Evolutionary conservation across 2,329 filamentous ascomycete genomes (phyloP).

Genomic region (Fusarium chaquense): DNA sequence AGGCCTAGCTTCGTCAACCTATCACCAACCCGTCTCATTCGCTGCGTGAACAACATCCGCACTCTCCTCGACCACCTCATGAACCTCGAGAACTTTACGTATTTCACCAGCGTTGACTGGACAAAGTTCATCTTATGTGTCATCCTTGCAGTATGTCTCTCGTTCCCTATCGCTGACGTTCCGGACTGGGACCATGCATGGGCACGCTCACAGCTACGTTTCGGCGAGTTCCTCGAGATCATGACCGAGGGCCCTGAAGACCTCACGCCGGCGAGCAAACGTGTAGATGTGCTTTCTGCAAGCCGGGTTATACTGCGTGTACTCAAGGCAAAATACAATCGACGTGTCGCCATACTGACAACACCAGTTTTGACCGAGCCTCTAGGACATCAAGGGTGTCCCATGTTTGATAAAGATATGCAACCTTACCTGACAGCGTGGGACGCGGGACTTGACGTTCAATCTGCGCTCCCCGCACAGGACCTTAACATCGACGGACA

Average conservation of each 20-base stretch:
- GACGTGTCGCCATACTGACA: constrained; percentile 52
- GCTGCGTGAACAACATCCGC: constrained; percentile 46
- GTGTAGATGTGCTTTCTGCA: constrained; percentile 59
- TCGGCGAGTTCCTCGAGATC: constrained; percentile 55
- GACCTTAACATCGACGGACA: constrained; percentile 22
- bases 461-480: constrained; percentile 16
- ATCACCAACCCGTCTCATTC: constrained; percentile 37
- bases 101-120: constrained; percentile 61
- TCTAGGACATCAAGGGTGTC: constrained; percentile 54
- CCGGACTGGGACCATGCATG: constrained; percentile 53
- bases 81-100: constrained; percentile 47
- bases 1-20: constrained; percentile 28
- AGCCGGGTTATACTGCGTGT: constrained; percentile 60
- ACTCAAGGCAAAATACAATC: constrained; percentile 60
- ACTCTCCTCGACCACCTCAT: constrained; percentile 52
- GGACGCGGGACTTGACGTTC: constrained; percentile 54
- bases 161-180: constrained; percentile 57
- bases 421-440: constrained; percentile 60
- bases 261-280: constrained; percentile 44
- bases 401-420: constrained; percentile 65
- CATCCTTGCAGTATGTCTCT: constrained; percentile 60
- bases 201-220: constrained; percentile 56
- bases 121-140: constrained; percentile 55
- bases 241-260: constrained; percentile 49
- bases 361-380: neutral